Base-by-base conservation (phyloP, 2,329 filamentous ascomycete genomes). In the Coccinonectria pachysandricola region DNA sequence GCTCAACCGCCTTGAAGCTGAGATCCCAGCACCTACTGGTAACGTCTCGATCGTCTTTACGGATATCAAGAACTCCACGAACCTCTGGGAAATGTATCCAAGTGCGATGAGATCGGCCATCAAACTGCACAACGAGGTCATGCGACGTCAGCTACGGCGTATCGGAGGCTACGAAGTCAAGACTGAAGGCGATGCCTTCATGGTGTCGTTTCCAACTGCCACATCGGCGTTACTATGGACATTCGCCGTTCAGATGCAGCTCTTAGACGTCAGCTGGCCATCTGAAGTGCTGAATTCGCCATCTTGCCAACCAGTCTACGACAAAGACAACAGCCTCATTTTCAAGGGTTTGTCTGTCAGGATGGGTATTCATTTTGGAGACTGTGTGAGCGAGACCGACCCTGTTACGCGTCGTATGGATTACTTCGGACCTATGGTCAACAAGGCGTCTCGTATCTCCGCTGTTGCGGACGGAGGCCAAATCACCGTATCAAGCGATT, bases 381-480 rank as follows among this genome's bases (percentile, higher is more conserved):
- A 82, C 33, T 91, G 88, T 5, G 86, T 98, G 44, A 93, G 86
- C 50, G 91, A 98, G 55, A 81, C 80, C 24, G 91, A 98, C 54
- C 91, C 91, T 0, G 87, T 98, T 25, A 98, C 91, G 2, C 80
- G 87, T 31, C 85, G 91, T 37, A 98, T 98, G 91, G 91, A 98
- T 48, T 98, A 98, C 59, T 98, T 96, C 51, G 91, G 91, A 1
- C 91, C 91, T 9, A 98, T 98, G 86, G 91, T 98, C 47, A 98
- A 98, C 59, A 87, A 92, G 49, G 85, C 91, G 1, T 81, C 91
- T 10, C 81, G 91, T 59, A 93, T 98, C 39, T 91, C 85, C 6
- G 80, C 84, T 12, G 87, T 94, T 21, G 91, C 91, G 18, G 91
- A 98, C 51, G 91, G 91, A 35, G 91, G 91, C 1, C 88, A 98